Evolutionary conservation across 352 stramenopile species (phyloP).

Genomic region (Phytophthora capsici): DNA sequence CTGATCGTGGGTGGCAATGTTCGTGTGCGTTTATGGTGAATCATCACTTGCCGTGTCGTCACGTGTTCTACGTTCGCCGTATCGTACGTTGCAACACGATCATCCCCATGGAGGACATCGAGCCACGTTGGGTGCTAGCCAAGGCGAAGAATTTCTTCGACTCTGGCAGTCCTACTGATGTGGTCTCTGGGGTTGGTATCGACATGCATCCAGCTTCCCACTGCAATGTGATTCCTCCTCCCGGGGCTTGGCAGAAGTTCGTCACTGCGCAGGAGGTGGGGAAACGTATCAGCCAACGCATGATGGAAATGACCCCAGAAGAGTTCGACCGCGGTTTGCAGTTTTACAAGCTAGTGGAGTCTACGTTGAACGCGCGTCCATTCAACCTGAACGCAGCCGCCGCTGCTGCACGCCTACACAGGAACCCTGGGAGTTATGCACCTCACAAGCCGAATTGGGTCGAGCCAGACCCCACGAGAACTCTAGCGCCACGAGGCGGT

Average conservation of each 20-base stretch:
- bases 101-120: slow-evolving; percentile 35
- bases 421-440: background rate
- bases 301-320: slow-evolving; percentile 39
- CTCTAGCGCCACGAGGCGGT: slow-evolving; percentile 5
- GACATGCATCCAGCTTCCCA: slow-evolving; percentile 2
- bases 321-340: slow-evolving; percentile 36
- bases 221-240: slow-evolving; percentile 19
- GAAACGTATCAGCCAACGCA: slow-evolving; percentile 37
- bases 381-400: slow-evolving; percentile 29
- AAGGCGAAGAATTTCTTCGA: slow-evolving; percentile 36
- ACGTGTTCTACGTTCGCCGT: slow-evolving; percentile 45
- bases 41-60: slow-evolving; percentile 39
- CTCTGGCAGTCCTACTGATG: background rate
- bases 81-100: slow-evolving; percentile 41
- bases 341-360: slow-evolving; percentile 50
- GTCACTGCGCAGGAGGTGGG: slow-evolving; percentile 38
- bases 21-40: slow-evolving; percentile 50
- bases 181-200: background rate
- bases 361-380: slow-evolving; percentile 33
- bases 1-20: slow-evolving; percentile 41
- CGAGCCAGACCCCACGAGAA: slow-evolving; percentile 12
- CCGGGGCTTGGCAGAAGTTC: slow-evolving; percentile 42
- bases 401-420: slow-evolving; percentile 1
- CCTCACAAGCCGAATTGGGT: slow-evolving; percentile 20
- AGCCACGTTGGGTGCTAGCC: slow-evolving; percentile 35